Conservation (phyloP, 257 asterid genomes). For the Solanum chilense region DNA sequence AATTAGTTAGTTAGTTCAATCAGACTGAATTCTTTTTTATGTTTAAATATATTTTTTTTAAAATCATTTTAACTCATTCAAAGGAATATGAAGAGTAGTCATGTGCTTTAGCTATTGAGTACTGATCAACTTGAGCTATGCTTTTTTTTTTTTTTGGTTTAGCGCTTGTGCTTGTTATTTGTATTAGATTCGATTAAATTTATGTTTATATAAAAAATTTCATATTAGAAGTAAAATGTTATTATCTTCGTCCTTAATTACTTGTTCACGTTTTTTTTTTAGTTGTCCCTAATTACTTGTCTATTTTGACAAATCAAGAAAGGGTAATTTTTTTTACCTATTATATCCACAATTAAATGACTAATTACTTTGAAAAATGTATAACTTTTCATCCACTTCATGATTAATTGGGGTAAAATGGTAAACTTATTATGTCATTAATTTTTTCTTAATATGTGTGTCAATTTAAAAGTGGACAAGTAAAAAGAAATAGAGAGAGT, state of each 20-base stretch:
- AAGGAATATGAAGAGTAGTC: background rate
- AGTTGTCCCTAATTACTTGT: too few relatives aligned
- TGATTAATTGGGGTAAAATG: too few relatives aligned
- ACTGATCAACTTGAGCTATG: background rate
- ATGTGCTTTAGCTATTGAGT: background rate
- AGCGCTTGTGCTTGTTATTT: background rate
- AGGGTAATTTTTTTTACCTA: too few relatives aligned
- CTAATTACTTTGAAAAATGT: too few relatives aligned
- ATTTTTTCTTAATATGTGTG: too few relatives aligned
- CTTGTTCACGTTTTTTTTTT: too few relatives aligned
- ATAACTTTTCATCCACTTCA: too few relatives aligned
- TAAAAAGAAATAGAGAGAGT: background rate
- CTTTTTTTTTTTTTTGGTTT: background rate
- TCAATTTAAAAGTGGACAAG: too few relatives aligned
- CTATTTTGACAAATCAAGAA: too few relatives aligned
- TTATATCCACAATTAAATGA: too few relatives aligned
- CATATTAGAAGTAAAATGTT: background rate
- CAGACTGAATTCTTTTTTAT: background rate
- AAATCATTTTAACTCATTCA: background rate
- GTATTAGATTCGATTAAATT: background rate
- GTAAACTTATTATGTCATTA: too few relatives aligned
- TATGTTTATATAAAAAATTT: rapidly evolving
- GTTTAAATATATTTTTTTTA: too few relatives aligned
- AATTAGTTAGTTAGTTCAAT: background rate
- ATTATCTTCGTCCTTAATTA: rapidly evolving